phyloP scores from a whole-genome alignment of 2,329 filamentous ascomycete species.

The Colletotrichum melonis region DNA sequence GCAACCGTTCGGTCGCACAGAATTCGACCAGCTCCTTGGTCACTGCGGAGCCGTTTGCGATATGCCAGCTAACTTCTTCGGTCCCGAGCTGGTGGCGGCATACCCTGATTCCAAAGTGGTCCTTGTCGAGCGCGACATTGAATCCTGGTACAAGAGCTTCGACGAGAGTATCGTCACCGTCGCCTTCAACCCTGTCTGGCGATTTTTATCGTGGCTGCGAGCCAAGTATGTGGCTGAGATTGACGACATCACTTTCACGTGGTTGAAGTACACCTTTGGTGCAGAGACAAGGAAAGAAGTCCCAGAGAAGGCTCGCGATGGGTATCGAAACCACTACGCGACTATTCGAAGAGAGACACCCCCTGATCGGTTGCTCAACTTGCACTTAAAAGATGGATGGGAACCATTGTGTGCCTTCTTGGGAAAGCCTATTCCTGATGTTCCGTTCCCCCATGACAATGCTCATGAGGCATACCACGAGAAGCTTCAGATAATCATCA shows the following conservation, averaged over 20 bases:
- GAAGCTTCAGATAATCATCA: neutral
- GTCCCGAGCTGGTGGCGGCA: conserved; percentile 41
- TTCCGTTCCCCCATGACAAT: conserved; percentile 48
- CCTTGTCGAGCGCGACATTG: conserved; percentile 44
- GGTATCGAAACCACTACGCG: conserved; percentile 38
- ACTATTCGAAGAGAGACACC: conserved; percentile 11
- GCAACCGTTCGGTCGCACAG: conserved; percentile 30
- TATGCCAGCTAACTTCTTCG: conserved; percentile 36
- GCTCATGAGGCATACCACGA: conserved; percentile 31
- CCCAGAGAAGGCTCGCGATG: conserved; percentile 41
- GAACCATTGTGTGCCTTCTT: conserved; percentile 55
- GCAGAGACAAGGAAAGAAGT: conserved; percentile 77
- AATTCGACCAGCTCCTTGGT: conserved; percentile 48
- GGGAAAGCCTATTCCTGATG: conserved; percentile 46
- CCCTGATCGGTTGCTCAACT: conserved; percentile 21
- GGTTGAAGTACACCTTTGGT: conserved; percentile 77
- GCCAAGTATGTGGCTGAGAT: conserved; percentile 64
- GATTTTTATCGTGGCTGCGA: conserved; percentile 34
- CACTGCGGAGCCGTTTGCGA: conserved; percentile 42
- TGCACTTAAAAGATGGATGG: conserved; percentile 50
- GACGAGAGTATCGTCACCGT: conserved; percentile 38
- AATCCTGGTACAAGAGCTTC: conserved; percentile 42
- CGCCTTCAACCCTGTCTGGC: conserved; percentile 41
- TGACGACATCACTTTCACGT: conserved; percentile 75
- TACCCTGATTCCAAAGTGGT: conserved; percentile 51